Evolutionary conservation across 140 eudicot species (phyloP).

Genomic region (Oenanthe javanica): DNA sequence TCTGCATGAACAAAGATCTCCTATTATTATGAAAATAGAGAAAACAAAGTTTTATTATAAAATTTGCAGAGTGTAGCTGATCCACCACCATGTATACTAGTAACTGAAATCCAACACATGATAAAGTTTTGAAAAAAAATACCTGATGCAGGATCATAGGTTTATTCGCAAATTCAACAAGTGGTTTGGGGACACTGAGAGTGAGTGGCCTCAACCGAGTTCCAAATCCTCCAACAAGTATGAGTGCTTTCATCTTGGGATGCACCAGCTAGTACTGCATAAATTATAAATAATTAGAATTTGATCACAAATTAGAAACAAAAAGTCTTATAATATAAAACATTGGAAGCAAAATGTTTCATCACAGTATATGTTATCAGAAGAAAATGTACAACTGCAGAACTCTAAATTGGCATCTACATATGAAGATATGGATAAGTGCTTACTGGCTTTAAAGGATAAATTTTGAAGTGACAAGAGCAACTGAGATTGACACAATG

Average conservation of each 20-base stretch:
- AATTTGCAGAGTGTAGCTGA: background rate
- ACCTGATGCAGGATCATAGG: constrained; percentile 99
- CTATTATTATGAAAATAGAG: background rate
- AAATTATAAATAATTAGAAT: constrained; percentile 9
- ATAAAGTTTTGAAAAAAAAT: background rate
- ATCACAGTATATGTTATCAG: constrained; percentile 22
- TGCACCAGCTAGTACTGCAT: constrained; percentile 22
- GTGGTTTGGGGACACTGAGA: constrained; percentile 91
- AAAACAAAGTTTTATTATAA: background rate
- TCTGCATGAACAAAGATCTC: background rate
- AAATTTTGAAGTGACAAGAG: constrained; percentile 25
- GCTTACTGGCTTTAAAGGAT: constrained; percentile 16
- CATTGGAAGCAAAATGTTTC: constrained; percentile 14
- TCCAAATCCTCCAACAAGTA: constrained; percentile 98
- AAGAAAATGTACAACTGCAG: constrained; percentile 33
- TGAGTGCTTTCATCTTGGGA: constrained; percentile 86
- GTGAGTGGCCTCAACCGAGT: constrained; percentile 98
- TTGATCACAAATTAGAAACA: constrained; percentile 17
- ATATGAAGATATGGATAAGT: constrained; percentile 10
- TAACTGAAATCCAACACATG: background rate
- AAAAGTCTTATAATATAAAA: constrained; percentile 6
- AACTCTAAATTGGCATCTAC: constrained; percentile 22
- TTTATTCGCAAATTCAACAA: constrained; percentile 92
- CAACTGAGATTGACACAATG: constrained; percentile 27
- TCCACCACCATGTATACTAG: background rate